Percentiles rank a stretch among this genome's conserved stretches.
These are phyloP conservation scores for Penicillium taxi DNA, from an alignment of 495 filamentous ascomycete species.

Conservation along the genomic window DNA sequence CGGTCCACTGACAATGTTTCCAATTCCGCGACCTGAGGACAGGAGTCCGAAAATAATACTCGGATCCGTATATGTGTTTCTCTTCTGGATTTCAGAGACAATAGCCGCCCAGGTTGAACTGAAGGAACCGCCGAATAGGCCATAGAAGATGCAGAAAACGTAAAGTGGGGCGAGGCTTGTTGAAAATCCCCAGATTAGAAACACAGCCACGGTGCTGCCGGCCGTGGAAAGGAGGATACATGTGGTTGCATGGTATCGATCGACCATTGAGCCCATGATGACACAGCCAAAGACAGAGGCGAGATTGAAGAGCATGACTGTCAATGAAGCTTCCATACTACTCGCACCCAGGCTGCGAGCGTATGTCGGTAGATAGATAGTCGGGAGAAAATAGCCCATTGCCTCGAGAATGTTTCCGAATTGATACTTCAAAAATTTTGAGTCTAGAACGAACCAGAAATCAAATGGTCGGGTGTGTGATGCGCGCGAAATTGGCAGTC, in stretches of 20 bases:
- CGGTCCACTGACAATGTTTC: constrained; percentile 48
- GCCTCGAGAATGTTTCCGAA: constrained; percentile 47
- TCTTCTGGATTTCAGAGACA: constrained; percentile 39
- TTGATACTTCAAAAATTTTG: constrained; percentile 45
- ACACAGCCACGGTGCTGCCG: constrained; percentile 47
- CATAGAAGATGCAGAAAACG: constrained; percentile 53
- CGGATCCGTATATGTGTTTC: constrained; percentile 31
- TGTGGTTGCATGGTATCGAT: constrained; percentile 48
- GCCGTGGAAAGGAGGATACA: constrained; percentile 47
- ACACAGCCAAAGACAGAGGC: constrained; percentile 49
- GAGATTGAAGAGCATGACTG: constrained; percentile 45
- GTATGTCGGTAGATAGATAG: constrained; percentile 53
- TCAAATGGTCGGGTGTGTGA: constrained; percentile 12
- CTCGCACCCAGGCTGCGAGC: constrained; percentile 37
- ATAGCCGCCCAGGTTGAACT: constrained; percentile 51
- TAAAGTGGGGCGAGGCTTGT: constrained; percentile 44
- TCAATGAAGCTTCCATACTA: constrained; percentile 28
- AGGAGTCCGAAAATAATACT: constrained; percentile 51
- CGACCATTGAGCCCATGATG: constrained; percentile 47
- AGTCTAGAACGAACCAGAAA: constrained; percentile 38
- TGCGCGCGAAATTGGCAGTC: constrained; percentile 37
- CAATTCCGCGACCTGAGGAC: constrained; percentile 52
- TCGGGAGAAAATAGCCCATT: constrained; percentile 54
- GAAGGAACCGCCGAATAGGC: constrained; percentile 54
- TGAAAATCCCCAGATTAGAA: constrained; percentile 60